Percentiles rank a stretch among this genome's conserved stretches.
phyloP scores from a whole-genome alignment of 2,329 filamentous ascomycete species.

The Grosmannia serpens region DNA sequence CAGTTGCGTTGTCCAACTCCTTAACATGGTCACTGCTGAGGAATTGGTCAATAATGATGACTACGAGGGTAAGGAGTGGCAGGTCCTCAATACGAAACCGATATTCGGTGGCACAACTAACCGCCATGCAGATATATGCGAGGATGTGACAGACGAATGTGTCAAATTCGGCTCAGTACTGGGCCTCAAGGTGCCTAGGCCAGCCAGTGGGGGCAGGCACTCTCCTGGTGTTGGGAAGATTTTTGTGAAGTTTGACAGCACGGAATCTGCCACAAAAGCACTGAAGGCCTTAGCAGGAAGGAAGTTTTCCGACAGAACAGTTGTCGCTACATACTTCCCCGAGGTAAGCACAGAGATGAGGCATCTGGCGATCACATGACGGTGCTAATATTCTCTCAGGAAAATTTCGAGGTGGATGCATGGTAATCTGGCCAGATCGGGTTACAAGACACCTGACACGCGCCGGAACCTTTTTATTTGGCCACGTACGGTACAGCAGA shows the following conservation, averaged over 20 bases:
- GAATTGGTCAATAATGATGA: slow-evolving; percentile 90
- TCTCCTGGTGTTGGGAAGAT: slow-evolving; percentile 93
- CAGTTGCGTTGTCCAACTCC: slow-evolving; percentile 75
- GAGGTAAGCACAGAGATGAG: slow-evolving; percentile 46
- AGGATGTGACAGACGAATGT: slow-evolving; percentile 90
- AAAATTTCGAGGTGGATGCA: slow-evolving; percentile 86
- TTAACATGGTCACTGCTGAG: slow-evolving; percentile 98
- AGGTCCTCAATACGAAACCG: background rate
- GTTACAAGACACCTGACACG: background rate
- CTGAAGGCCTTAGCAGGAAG: slow-evolving; percentile 82
- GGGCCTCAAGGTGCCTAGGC: slow-evolving; percentile 87
- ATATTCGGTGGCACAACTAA: slow-evolving; percentile 20
- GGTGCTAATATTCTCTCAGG: slow-evolving; percentile 32
- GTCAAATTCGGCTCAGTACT: slow-evolving; percentile 76
- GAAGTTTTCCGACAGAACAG: slow-evolving; percentile 92
- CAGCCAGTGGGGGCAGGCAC: slow-evolving; percentile 69
- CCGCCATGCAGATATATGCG: slow-evolving; percentile 66
- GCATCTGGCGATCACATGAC: background rate
- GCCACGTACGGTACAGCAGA: background rate
- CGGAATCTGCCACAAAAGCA: slow-evolving; percentile 71
- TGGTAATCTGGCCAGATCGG: slow-evolving; percentile 48
- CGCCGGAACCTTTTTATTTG: background rate
- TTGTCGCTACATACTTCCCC: slow-evolving; percentile 91
- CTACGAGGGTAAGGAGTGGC: slow-evolving; percentile 62
- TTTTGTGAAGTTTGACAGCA: slow-evolving; percentile 80